Evolutionary conservation across 345 rosid genomes (phyloP), one percentile per base, ranked within the genome.

Genomic region (Eucalyptus erythrocorys): DNA sequence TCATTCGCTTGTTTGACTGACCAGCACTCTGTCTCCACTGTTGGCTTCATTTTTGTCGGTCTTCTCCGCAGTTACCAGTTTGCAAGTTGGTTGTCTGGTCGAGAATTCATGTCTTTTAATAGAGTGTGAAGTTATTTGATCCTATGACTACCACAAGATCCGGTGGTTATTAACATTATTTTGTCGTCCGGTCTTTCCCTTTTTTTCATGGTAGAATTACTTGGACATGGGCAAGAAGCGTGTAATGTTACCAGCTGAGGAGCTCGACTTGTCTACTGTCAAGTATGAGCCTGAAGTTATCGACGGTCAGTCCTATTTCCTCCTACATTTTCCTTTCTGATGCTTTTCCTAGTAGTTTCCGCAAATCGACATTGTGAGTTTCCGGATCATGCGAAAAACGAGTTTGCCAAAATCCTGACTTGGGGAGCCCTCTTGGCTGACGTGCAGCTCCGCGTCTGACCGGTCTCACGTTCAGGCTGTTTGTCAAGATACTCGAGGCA

Each of bases 391-490:
- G 55, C 3, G 11, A 17, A 50, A 86, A 86, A 30, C 0, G 27
- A 47, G 88, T 11, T 45, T 4, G 2, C 10, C 48, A 27, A 48
- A 11, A 66, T 66, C 15, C n/a, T 87, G 1, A 37, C 5, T 21
- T 47, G 26, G 76, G 61, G 87, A 53, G 32, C 81, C 42, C 42
- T 66, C 10, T 32, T 66, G 79, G 85, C 45, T 85, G 85, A 8
- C 59, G 32, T 92, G 76, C 94, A 95, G 98, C 96, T 85, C 97
- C 98, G 30, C 97, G 94, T 92, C 87, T 96, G 93, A 94, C 96
- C 32, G 99, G 99, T 30, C 87, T 92, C 79, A 71, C 19, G 86
- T 91, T 96, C 86, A 95, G 91, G 93, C 64, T 96, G 87, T 96
- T 96, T 88, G 95, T 94, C 85, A 91, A 91, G 85, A 13, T 94